These are phyloP conservation scores for Malus asiatica DNA, from an alignment of 306 rosid genomes.

Conservation along the genomic window DNA sequence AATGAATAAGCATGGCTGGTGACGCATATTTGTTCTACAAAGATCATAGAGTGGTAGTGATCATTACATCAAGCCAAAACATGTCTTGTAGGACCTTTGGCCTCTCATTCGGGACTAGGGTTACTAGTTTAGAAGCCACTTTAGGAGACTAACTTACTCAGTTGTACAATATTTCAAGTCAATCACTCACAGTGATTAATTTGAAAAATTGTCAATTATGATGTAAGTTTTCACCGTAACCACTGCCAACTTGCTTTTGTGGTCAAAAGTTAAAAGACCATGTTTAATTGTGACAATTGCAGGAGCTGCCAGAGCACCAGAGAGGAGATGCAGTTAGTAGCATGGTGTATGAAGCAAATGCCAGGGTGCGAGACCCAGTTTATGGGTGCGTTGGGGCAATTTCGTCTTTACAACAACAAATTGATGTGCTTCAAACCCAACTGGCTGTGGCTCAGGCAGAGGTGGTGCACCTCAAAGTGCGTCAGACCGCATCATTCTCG, in stretches of 20 bases:
- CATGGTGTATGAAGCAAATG: constrained; percentile 87
- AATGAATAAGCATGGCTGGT: neutral
- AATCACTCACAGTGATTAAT: neutral
- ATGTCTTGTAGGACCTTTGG: neutral
- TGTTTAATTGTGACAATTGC: neutral
- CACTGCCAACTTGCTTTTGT: neutral
- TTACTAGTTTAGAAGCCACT: neutral
- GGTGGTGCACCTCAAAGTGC: constrained; percentile 63
- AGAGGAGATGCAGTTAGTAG: constrained; percentile 86
- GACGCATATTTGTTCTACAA: neutral
- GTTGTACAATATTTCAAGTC: neutral
- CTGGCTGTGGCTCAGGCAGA: constrained; percentile 85
- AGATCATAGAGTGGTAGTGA: neutral
- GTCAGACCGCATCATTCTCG: constrained; percentile 37
- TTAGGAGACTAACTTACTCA: neutral
- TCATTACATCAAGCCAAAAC: neutral
- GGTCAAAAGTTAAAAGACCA: neutral
- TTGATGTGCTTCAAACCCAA: constrained; percentile 65
- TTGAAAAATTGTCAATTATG: neutral
- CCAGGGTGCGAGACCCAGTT: constrained; percentile 80
- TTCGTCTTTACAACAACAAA: constrained; percentile 69
- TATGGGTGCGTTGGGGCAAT: constrained; percentile 89
- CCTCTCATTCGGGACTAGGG: neutral
- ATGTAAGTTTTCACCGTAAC: neutral
- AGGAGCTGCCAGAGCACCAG: constrained; percentile 72